Base-by-base conservation (phyloP, 345 rosid genomes). In the Sisymbrium altissimum region DNA sequence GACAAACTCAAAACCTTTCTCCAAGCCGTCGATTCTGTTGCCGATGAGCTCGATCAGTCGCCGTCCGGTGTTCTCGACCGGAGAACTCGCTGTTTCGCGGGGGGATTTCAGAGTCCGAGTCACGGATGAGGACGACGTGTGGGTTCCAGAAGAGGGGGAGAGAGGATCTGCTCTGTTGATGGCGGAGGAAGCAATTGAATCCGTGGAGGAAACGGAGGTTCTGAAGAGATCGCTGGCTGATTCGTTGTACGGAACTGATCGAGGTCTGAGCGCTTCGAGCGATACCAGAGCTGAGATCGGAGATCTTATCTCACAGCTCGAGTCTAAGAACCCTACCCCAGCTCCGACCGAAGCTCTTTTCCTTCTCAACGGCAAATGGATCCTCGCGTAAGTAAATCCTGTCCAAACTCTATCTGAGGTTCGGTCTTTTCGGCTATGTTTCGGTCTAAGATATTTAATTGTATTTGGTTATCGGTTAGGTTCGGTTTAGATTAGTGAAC, bases 321-420 rank as follows among this genome's bases (percentile, higher is more conserved):
- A 93, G 72, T 84, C 92, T 9, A 89, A 79, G 82, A 93, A 93
- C 77, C 98, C 97, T 23, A 91, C 89, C 0, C 85, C 97, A 4
- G 92, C 91, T 1, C 97, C 98, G 0, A 93, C 97, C 6, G 91
- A 91, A 35, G 92, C 97, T 33, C 76, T 91, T 73, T 55, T 86
- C 76, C 83, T 85, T 57, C 92, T 93, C 81, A 86, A 93, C 65
- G 98, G 94, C 63, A 93, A 93, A 77, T 91, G 98, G 98, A 84
- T 91, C 79, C 96, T 93, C 43, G 88, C 83, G 98, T 93, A 86
- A 82, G 92, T 68, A 40, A 32, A n/a, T 25, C 57, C 40, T 21
- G 6, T 40, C 12, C 3, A 29, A 40, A 68, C 72, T 39, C 27
- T 10, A 0, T 38, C 9, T 4, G 35, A 6, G 7, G 7, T 32